phyloP scores from a whole-genome alignment of 108 stramenopile species.

The Discostella pseudostelligera region DNA sequence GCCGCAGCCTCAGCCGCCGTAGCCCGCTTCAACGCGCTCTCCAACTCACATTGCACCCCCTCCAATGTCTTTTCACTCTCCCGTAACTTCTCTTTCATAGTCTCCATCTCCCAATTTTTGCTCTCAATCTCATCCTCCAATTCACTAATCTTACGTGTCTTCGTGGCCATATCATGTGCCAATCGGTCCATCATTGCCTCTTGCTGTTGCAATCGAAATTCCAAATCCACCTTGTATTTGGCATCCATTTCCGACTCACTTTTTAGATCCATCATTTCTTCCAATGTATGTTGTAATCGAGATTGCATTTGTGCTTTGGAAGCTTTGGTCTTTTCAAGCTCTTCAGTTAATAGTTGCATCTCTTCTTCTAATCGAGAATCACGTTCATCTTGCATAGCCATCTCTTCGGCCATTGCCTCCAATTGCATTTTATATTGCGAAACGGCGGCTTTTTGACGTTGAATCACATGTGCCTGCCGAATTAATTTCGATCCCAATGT shows the following conservation, averaged over 20 bases:
- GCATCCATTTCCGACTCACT: constrained; percentile 19
- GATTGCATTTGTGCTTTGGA: constrained; percentile 25
- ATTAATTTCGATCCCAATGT: constrained; percentile 41
- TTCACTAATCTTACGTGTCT: constrained; percentile 18
- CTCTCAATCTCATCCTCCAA: constrained; percentile 28
- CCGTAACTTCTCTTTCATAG: constrained; percentile 12
- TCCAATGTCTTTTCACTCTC: constrained; percentile 26
- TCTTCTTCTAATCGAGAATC: constrained; percentile 26
- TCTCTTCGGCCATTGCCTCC: constrained; percentile 34
- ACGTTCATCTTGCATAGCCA: constrained; percentile 50
- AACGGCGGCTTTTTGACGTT: constrained; percentile 26
- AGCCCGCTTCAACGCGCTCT: neutral
- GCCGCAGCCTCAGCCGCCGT: neutral
- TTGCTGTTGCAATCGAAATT: constrained; percentile 32
- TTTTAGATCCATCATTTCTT: constrained; percentile 39
- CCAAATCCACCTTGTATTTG: constrained; percentile 25
- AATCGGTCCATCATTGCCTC: constrained; percentile 28
- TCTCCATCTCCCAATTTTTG: constrained; percentile 26
- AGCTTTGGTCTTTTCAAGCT: neutral
- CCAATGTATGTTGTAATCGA: constrained; percentile 30
- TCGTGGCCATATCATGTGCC: constrained; percentile 16
- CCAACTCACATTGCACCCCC: constrained; percentile 24
- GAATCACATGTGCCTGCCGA: constrained; percentile 42
- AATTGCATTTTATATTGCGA: constrained; percentile 35
- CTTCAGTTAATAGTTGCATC: neutral